A percentile compares a stretch with the other conserved stretches of the same genome.
Evolutionary conservation across 495 filamentous ascomycete species (phyloP).

Genomic region (Aspergillus sparsus): DNA sequence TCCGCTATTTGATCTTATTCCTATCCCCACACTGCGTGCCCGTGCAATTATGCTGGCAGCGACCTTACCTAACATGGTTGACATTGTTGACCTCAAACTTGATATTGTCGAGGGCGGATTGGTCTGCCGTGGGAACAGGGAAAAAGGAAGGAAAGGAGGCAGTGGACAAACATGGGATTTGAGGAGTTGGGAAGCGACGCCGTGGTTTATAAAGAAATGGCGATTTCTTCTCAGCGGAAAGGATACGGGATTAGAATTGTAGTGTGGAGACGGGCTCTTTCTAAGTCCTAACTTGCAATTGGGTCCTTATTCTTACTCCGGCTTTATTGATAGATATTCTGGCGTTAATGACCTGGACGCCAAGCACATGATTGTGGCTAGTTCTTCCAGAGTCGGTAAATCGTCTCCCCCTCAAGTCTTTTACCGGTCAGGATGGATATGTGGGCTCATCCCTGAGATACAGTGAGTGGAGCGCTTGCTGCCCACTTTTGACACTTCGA

Average conservation of each 20-base stretch:
- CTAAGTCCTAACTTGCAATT: too few species aligned
- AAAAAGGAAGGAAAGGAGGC: neutral
- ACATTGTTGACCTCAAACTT: conserved; percentile 42
- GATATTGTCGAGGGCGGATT: conserved; percentile 41
- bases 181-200: conserved; percentile 38
- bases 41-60: conserved; percentile 40
- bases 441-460: too few species aligned
- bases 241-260: neutral
- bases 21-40: conserved; percentile 41
- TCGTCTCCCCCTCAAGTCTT: too few species aligned
- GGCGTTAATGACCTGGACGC: too few species aligned
- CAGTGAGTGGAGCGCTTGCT: too few species aligned
- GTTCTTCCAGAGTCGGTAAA: too few species aligned
- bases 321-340: too few species aligned
- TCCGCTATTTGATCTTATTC: conserved; percentile 45
- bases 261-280: neutral
- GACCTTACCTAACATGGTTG: conserved; percentile 32
- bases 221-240: conserved; percentile 12
- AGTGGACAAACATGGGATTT: conserved; percentile 36
- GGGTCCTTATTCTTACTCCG: too few species aligned
- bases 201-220: conserved; percentile 43
- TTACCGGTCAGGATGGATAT: too few species aligned
- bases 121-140: conserved; percentile 19
- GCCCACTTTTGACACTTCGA: too few species aligned
- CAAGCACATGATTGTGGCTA: too few species aligned